Evolutionary conservation across 257 asterid genomes (phyloP).

Genomic region (Solanum sparsipilum): DNA sequence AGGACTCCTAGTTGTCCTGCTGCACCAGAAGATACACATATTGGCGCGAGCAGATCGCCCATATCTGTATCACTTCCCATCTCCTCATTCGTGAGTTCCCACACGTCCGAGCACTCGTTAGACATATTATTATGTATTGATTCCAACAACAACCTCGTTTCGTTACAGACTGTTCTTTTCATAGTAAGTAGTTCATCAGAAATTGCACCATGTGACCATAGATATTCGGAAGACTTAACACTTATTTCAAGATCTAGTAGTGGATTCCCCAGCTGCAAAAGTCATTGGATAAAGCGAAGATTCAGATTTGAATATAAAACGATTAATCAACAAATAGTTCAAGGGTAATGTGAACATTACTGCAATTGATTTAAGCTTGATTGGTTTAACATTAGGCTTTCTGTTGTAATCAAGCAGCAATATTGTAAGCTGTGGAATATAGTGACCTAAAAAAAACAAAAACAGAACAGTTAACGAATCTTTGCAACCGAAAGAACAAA

Average conservation of each 20-base stretch:
- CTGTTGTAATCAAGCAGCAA: conserved; percentile 16
- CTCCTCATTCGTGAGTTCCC: not conserved
- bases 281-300: not conserved
- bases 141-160: conserved; percentile 4
- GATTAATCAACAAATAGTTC: not conserved
- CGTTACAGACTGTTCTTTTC: conserved; percentile 8
- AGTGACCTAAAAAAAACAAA: conserved; percentile 9
- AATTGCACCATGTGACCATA: conserved; percentile 8
- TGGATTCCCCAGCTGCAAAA: not conserved
- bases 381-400: conserved; percentile 3
- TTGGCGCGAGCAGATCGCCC: not conserved
- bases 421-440: conserved; percentile 13
- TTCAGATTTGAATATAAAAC: not conserved
- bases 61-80: conserved; percentile 2
- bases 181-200: conserved; percentile 12
- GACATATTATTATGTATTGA: not conserved
- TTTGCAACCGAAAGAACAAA: not conserved
- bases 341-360: not conserved
- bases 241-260: too few relatives aligned
- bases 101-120: not conserved
- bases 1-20: not conserved
- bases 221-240: too few relatives aligned
- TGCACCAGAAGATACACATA: not conserved
- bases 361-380: conserved; percentile 19
- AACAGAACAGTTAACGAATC: not conserved